These are phyloP conservation scores for Podaxis mareebaensis DNA, from an alignment of 768 basidiomycete species.

Conservation along the genomic window DNA sequence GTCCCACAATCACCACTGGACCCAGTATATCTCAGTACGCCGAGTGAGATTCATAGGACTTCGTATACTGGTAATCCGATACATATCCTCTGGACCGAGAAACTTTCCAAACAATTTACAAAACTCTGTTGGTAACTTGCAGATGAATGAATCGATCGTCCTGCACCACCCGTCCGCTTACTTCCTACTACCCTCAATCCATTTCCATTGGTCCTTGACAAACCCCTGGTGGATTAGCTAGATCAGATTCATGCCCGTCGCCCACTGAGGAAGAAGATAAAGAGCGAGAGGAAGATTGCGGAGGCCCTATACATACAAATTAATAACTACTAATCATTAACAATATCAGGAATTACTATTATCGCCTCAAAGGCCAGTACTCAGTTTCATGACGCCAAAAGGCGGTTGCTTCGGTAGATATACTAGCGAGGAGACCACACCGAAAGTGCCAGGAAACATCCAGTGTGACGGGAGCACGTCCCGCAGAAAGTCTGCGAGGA, in stretches of 20 bases:
- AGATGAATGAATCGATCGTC: slow-evolving; percentile 50
- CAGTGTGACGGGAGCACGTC: slow-evolving; percentile 29
- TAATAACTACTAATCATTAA: slow-evolving; percentile 5
- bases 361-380: slow-evolving; percentile 78
- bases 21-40: slow-evolving; percentile 90
- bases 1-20: slow-evolving; percentile 59
- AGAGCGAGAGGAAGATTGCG: slow-evolving; percentile 70
- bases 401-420: slow-evolving; percentile 71
- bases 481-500: slow-evolving; percentile 41
- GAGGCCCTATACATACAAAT: slow-evolving; percentile 31
- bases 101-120: slow-evolving; percentile 85
- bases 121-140: slow-evolving; percentile 78
- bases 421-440: slow-evolving; percentile 41
- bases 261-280: slow-evolving; percentile 77
- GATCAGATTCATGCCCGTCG: slow-evolving; percentile 78
- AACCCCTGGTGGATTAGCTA: slow-evolving; percentile 73
- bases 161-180: slow-evolving; percentile 67
- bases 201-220: slow-evolving; percentile 75
- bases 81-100: slow-evolving; percentile 86
- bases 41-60: slow-evolving; percentile 92
- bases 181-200: slow-evolving; percentile 86
- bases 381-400: slow-evolving; percentile 66
- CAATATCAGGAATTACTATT: slow-evolving; percentile 76
- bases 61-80: slow-evolving; percentile 90
- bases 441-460: slow-evolving; percentile 31